Conservation (phyloP, 441 rosid species). For the Gossypium lobatum region DNA sequence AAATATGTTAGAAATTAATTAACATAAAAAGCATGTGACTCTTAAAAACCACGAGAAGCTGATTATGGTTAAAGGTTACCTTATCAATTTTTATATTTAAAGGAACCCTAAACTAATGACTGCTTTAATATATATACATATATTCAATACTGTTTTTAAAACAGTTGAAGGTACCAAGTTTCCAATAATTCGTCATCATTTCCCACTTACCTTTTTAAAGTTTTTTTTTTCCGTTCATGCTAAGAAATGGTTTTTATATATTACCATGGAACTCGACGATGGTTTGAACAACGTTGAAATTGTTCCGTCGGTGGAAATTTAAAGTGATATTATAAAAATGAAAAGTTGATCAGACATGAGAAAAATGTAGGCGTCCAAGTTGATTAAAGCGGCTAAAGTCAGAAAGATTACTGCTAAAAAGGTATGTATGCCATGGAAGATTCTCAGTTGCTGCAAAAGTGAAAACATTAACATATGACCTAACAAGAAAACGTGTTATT, state of each 20-base stretch:
- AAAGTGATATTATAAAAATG: too few relatives aligned
- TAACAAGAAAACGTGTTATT: neutral
- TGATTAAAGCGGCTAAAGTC: too few relatives aligned
- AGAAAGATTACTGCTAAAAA: neutral
- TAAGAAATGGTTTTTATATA: neutral
- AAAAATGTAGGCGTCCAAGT: too few relatives aligned
- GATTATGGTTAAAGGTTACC: neutral
- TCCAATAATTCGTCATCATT: neutral
- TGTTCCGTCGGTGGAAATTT: neutral
- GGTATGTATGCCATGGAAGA: neutral
- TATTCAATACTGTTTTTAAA: neutral
- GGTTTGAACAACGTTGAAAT: neutral
- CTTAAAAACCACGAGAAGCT: neutral
- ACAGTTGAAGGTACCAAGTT: neutral
- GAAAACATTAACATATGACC: neutral
- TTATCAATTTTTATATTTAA: neutral
- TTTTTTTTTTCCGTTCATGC: too few relatives aligned
- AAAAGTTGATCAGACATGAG: too few relatives aligned
- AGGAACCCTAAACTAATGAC: neutral
- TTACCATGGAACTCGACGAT: neutral
- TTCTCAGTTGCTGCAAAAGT: neutral
- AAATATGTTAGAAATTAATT: neutral
- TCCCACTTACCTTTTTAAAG: neutral
- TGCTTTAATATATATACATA: neutral
- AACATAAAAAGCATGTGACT: neutral